Evolutionary conservation across 148 eudicot species (phyloP).

Genomic region (Nyssa sinensis): DNA sequence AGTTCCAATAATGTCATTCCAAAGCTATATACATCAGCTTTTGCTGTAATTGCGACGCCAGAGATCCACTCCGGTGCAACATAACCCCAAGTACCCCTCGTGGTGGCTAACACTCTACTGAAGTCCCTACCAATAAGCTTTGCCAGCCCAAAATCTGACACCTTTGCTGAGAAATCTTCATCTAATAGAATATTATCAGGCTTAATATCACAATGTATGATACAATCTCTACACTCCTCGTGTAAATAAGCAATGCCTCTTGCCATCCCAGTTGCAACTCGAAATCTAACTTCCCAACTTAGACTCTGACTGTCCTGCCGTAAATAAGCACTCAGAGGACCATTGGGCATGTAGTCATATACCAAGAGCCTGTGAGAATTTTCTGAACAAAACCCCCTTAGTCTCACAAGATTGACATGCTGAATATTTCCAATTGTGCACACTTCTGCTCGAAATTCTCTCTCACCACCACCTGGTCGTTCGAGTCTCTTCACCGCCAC

Average conservation of each 20-base stretch:
- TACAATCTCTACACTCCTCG: conserved; percentile 73
- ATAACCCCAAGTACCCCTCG: conserved; percentile 89
- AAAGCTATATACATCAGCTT: conserved; percentile 89
- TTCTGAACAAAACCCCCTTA: conserved; percentile 76
- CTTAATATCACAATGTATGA: conserved; percentile 81
- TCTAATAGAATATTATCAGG: conserved; percentile 80
- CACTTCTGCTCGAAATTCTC: conserved; percentile 80
- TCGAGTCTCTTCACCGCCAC: conserved; percentile 82
- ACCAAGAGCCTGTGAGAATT: conserved; percentile 60
- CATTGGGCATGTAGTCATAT: conserved; percentile 82
- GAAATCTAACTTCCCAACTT: conserved; percentile 67
- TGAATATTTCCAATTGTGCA: conserved; percentile 82
- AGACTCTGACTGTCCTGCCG: conserved; percentile 43
- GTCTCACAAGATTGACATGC: conserved; percentile 77
- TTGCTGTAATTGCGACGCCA: conserved; percentile 66
- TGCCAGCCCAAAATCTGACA: conserved; percentile 82
- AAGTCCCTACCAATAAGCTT: conserved; percentile 78
- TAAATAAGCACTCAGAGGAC: conserved; percentile 60
- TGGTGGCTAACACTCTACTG: conserved; percentile 68
- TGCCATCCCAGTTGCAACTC: conserved; percentile 75
- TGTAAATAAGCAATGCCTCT: conserved; percentile 76
- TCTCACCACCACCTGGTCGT: conserved; percentile 69
- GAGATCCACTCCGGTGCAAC: conserved; percentile 94
- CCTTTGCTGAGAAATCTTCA: conserved; percentile 52
- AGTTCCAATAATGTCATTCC: conserved; percentile 84